Evolutionary conservation across 331 rosid genomes (phyloP).

Genomic region (Pyracantha coccinea): DNA sequence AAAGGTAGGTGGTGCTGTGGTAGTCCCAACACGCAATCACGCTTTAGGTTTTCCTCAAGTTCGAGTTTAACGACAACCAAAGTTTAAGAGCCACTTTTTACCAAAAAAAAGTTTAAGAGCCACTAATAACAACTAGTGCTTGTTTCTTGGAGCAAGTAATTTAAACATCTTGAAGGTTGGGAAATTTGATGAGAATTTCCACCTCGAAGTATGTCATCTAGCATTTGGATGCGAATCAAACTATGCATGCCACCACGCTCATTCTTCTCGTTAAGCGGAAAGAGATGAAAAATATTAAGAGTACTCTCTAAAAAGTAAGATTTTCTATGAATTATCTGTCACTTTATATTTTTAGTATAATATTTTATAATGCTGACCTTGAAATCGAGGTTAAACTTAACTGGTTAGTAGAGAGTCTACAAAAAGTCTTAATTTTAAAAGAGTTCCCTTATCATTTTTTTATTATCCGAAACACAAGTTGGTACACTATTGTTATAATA

Average conservation of each 20-base stretch:
- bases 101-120: background rate
- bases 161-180: conserved; percentile 4
- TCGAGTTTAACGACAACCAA: background rate
- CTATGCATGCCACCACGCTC: background rate
- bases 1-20: background rate
- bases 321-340: too few relatives aligned
- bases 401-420: too few relatives aligned
- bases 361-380: too few relatives aligned
- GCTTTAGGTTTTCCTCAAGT: conserved; percentile 5
- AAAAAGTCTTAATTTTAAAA: too few relatives aligned
- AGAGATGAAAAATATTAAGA: too few relatives aligned
- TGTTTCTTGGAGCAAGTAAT: conserved; percentile 19
- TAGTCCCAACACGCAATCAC: conserved; percentile 42
- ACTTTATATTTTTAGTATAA: too few relatives aligned
- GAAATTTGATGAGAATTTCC: conserved; percentile 3
- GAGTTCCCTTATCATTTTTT: background rate
- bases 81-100: background rate
- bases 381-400: too few relatives aligned
- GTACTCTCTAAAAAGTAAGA: rapidly evolving
- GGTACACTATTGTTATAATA: too few relatives aligned
- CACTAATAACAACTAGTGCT: background rate
- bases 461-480: too few relatives aligned
- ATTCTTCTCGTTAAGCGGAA: background rate
- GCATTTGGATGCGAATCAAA: conserved; percentile 11
- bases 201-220: conserved; percentile 2